Evolutionary conservation across 2,329 filamentous ascomycete genomes (phyloP).

Genomic region (Ophioceras dolichostomum): DNA sequence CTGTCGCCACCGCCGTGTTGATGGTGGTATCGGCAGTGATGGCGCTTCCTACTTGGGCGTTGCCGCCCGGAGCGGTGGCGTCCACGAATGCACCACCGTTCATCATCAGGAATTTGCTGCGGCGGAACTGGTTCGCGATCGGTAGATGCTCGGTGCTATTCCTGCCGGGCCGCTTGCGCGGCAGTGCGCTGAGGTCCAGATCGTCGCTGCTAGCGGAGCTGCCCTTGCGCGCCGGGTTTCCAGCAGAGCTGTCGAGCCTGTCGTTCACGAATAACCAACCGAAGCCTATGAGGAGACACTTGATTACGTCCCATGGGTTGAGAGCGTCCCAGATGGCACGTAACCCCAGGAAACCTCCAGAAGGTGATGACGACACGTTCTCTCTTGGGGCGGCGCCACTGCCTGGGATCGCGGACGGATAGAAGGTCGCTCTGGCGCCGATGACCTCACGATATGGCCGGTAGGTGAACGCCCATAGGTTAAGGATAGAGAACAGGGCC

Average conservation of each 20-base stretch:
- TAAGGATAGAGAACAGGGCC: slow-evolving; percentile 65
- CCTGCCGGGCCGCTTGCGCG: slow-evolving; percentile 9
- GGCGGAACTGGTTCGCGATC: slow-evolving; percentile 24
- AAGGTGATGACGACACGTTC: slow-evolving; percentile 36
- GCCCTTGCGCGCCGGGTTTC: slow-evolving; percentile 12
- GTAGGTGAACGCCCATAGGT: slow-evolving; percentile 75
- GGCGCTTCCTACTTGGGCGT: background rate
- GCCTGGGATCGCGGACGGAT: slow-evolving; percentile 29
- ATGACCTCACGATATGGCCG: slow-evolving; percentile 49
- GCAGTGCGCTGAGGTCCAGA: slow-evolving; percentile 7
- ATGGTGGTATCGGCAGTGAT: background rate
- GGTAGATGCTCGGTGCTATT: slow-evolving; percentile 26
- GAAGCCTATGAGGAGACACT: slow-evolving; percentile 64
- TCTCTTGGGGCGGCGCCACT: slow-evolving; percentile 25
- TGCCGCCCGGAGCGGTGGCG: background rate
- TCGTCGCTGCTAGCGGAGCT: slow-evolving; percentile 2
- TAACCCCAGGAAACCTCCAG: slow-evolving; percentile 52
- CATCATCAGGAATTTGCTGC: slow-evolving; percentile 13
- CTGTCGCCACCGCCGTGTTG: background rate
- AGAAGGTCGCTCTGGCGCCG: slow-evolving; percentile 28
- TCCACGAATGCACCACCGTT: background rate
- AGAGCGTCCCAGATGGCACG: slow-evolving; percentile 58
- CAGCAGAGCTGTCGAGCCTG: no score
- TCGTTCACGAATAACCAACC: slow-evolving; percentile 72
- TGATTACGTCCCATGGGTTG: slow-evolving; percentile 74